Evolutionary conservation across 768 basidiomycete species (phyloP), one percentile per base, ranked within the genome.

Genomic region (Rhizopogon sp.): DNA sequence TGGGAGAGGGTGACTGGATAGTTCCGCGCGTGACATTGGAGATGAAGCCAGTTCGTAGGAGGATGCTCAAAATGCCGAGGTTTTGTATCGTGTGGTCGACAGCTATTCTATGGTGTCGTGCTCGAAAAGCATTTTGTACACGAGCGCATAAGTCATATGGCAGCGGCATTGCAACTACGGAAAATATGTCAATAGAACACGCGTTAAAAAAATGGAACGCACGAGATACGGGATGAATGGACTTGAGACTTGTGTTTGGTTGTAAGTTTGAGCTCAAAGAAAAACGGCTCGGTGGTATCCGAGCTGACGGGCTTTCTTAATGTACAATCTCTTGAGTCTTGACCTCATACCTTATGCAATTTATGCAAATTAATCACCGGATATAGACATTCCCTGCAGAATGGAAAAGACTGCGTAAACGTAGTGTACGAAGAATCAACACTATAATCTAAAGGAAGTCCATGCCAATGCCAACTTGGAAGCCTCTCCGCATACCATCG

Each of bases 121-220:
- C 90, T 17, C 90, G 86, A 66, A 94, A 94, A 13, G 93, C 92
- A 64, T 97, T 97, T 74, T 93, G 89, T 39, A 97, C 66, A 64
- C 87, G 87, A n/a, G 93, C 80, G 65, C 92, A 94, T 61, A 98
- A 86, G 70, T 92, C 84, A 71, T 88, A 83, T 0, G 95, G 88
- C 43, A 89, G 81, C 29, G 81, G 78, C 75, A 76, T 78, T 49
- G 4, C 5, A 22, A 37, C 47, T 49, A 16, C 9, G 35, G 6
- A 35, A 37, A 16, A 16, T 16, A 37, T 53, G 14, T 49, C 33
- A 49, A 20, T 10, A 37, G 14, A 37, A 22, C 5, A 37, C 9
- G 35, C 20, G 8, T 22, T 20, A 16, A 17, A 37, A 8, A 20
- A 33, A 52, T 50, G 20, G 35, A 49, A 49, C 33, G 33, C 5